These are phyloP conservation scores for Apophysomyces sp. DNA, from an alignment of 371 early-diverging fungal species.

Conservation along the genomic window DNA sequence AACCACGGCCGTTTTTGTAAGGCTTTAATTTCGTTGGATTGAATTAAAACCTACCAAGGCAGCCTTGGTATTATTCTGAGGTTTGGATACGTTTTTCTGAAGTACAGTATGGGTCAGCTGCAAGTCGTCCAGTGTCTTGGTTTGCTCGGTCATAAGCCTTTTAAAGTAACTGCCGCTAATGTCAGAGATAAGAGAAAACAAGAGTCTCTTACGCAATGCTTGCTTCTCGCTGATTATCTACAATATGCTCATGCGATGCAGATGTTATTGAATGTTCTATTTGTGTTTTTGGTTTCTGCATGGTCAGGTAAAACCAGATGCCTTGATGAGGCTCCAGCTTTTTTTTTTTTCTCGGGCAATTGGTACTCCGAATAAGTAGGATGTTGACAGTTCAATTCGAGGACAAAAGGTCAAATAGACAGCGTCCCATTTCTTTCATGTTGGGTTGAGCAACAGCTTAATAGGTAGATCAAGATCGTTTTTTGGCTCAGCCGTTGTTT, in stretches of 20 bases:
- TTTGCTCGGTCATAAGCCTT: conserved; percentile 35
- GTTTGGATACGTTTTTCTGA: conserved; percentile 17
- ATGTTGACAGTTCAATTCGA: background rate
- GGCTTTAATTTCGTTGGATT: too few relatives aligned
- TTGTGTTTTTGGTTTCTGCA: conserved; percentile 14
- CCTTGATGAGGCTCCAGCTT: background rate
- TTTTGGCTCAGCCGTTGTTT: background rate
- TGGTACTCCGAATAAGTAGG: background rate
- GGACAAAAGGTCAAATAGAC: too few relatives aligned
- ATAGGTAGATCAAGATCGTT: too few relatives aligned
- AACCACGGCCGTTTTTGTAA: background rate
- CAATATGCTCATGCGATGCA: background rate
- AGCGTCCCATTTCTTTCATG: too few relatives aligned
- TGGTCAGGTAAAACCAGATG: background rate
- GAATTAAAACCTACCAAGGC: conserved; percentile 23
- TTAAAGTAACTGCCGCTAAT: conserved; percentile 27
- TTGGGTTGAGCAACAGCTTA: too few relatives aligned
- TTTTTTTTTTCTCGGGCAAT: background rate
- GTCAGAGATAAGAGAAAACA: background rate
- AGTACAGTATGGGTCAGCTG: conserved; percentile 35
- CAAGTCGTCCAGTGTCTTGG: conserved; percentile 37
- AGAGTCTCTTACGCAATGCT: conserved; percentile 11
- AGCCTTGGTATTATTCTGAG: conserved; percentile 11
- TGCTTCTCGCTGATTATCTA: conserved; percentile 13
- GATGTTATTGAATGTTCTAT: conserved; percentile 1